A percentile compares a stretch with the other conserved stretches of the same genome.
Conservation (phyloP, 2,329 filamentous ascomycete genomes). For the Exophiala viscosa region DNA sequence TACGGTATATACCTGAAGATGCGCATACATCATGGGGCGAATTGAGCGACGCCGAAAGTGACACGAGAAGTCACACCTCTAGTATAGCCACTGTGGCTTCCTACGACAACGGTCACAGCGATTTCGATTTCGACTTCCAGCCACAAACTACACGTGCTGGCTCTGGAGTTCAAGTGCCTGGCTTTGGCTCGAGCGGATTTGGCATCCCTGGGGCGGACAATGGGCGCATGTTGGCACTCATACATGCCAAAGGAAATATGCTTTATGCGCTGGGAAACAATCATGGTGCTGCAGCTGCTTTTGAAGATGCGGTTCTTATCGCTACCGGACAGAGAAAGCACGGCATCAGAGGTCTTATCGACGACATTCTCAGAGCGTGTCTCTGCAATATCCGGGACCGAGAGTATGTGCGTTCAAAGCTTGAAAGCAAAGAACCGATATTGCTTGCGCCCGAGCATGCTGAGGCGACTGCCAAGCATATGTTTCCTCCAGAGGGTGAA, state of each 20-base stretch:
- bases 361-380: constrained; percentile 65
- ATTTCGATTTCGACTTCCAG: constrained; percentile 48
- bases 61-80: constrained; percentile 52
- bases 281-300: constrained; percentile 74
- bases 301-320: constrained; percentile 91
- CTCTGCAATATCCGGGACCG: constrained; percentile 18
- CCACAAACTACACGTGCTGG: constrained; percentile 1
- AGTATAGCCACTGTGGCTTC: constrained; percentile 49
- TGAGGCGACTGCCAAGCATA: constrained; percentile 73
- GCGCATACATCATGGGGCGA: constrained; percentile 50
- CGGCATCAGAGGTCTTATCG: constrained; percentile 74
- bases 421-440: constrained; percentile 56
- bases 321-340: constrained; percentile 68
- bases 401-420: constrained; percentile 34
- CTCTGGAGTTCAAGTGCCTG: constrained; percentile 32
- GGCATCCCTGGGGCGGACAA: constrained; percentile 81
- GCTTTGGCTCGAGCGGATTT: constrained; percentile 79
- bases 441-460: constrained; percentile 80
- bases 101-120: constrained; percentile 56
- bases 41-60: constrained; percentile 58
- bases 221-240: constrained; percentile 83
- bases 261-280: constrained; percentile 86
- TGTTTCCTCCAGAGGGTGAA: constrained; percentile 72
- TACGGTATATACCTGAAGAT: constrained; percentile 54
- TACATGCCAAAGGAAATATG: constrained; percentile 99